Evolutionary conservation across 306 rosid species (phyloP).

Genomic region (Lathyrus oleraceus): DNA sequence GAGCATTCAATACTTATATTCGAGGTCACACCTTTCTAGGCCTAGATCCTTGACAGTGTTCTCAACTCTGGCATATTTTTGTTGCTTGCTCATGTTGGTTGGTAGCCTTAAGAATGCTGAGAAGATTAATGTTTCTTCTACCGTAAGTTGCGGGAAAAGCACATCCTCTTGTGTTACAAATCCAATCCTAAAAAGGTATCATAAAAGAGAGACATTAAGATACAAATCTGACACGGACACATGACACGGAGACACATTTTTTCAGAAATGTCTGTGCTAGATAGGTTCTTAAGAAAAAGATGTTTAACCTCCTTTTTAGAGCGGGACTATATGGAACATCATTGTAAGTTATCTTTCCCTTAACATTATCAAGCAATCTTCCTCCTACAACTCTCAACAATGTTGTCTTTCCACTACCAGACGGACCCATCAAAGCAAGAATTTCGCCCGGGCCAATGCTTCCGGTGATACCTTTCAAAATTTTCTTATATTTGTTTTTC

Average conservation of each 20-base stretch:
- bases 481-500: constrained; percentile 69
- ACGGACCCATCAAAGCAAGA: constrained; percentile 97
- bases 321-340: constrained; percentile 68
- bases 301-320: constrained; percentile 71
- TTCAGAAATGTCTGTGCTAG: too few relatives aligned
- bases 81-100: constrained; percentile 62
- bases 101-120: constrained; percentile 89
- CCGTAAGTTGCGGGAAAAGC: constrained; percentile 84
- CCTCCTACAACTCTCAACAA: constrained; percentile 89
- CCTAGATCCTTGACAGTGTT: constrained; percentile 74
- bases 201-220: neutral
- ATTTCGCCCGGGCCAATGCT: constrained; percentile 89
- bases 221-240: neutral
- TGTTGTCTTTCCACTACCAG: constrained; percentile 98
- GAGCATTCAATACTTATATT: constrained; percentile 10
- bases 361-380: constrained; percentile 68
- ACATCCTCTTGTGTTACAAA: constrained; percentile 97
- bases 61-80: constrained; percentile 74
- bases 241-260: too few relatives aligned
- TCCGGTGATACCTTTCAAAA: constrained; percentile 84
- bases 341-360: constrained; percentile 78
- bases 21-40: constrained; percentile 74
- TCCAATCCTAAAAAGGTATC: constrained; percentile 64
- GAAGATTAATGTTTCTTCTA: constrained; percentile 88
- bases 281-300: neutral